These are phyloP conservation scores for Talinum fruticosum DNA, from an alignment of 148 eudicot species.

Conservation along the genomic window DNA sequence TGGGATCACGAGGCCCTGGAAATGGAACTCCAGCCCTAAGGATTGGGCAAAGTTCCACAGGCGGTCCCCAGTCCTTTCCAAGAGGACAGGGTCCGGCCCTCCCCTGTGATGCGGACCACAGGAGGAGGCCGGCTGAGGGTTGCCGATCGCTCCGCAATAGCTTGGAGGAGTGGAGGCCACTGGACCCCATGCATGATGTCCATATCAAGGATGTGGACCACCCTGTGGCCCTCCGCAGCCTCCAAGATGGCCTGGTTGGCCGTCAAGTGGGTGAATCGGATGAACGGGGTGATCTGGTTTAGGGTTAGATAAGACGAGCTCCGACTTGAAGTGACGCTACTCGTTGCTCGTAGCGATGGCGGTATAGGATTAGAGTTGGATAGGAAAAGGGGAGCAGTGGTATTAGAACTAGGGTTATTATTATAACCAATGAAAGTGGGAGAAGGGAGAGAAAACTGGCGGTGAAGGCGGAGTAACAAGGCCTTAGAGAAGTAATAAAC, in stretches of 20 bases:
- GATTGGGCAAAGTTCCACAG: slow-evolving; percentile 64
- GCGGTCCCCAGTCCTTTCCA: slow-evolving; percentile 67
- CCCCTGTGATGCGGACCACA: slow-evolving; percentile 63
- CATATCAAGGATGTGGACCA: slow-evolving; percentile 74
- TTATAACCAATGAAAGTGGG: background rate
- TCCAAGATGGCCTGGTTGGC: slow-evolving; percentile 94
- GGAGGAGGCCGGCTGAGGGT: slow-evolving; percentile 37
- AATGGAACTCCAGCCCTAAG: slow-evolving; percentile 50
- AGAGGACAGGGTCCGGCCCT: slow-evolving; percentile 39
- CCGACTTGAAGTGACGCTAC: background rate
- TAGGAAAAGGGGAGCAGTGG: background rate
- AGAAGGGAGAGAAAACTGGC: slow-evolving; percentile 13
- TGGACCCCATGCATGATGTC: slow-evolving; percentile 90
- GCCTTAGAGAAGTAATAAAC: slow-evolving; percentile 61
- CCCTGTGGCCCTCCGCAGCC: slow-evolving; percentile 46
- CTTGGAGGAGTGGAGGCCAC: slow-evolving; percentile 89
- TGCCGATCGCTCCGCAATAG: slow-evolving; percentile 48
- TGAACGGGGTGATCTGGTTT: slow-evolving; percentile 77
- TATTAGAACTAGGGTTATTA: slow-evolving; percentile 21
- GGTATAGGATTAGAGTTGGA: slow-evolving; percentile 13
- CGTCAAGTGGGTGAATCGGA: slow-evolving; percentile 76
- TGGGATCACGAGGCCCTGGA: slow-evolving; percentile 23
- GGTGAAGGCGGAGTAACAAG: slow-evolving; percentile 47
- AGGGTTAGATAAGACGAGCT: slow-evolving; percentile 63
- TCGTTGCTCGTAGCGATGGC: background rate